Conservation (phyloP, 805 yeast species). For the Lipomyces spencermartinsiae region DNA sequence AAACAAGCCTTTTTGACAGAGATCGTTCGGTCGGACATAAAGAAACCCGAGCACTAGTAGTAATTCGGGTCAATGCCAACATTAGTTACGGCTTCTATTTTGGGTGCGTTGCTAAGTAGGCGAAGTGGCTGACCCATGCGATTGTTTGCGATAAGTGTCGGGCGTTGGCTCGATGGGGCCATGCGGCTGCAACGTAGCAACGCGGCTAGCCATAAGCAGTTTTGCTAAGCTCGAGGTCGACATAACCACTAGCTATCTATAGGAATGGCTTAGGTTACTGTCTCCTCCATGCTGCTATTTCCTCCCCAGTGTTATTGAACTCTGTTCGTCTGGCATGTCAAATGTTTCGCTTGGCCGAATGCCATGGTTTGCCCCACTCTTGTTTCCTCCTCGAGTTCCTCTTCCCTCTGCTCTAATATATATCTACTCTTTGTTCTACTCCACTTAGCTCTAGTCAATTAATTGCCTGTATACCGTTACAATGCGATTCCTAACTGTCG, state of each 20-base stretch:
- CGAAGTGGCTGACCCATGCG: not conserved
- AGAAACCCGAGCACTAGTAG: not conserved
- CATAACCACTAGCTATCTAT: no score
- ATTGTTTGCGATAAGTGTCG: not conserved
- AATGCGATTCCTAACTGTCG: conserved; percentile 26
- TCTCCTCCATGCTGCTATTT: no score
- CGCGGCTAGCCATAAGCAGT: no score
- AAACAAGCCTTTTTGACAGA: no score
- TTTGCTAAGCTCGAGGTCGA: no score
- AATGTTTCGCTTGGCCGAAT: no score
- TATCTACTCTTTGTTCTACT: not conserved
- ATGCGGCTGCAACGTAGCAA: no score
- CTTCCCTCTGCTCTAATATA: not conserved
- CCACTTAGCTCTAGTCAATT: not conserved
- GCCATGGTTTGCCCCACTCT: not conserved
- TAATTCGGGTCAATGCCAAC: no score
- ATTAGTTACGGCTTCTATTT: no score
- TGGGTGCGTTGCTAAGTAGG: not conserved
- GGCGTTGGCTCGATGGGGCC: no score
- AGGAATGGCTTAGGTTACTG: no score
- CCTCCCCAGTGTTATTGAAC: not conserved
- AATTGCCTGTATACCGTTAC: not conserved
- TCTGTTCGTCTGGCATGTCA: not conserved
- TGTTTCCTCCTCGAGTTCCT: not conserved
- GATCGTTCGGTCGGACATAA: no score